Evolutionary conservation across 2,329 filamentous ascomycete species (phyloP), one percentile per base, ranked within the genome.

Genomic region (Epichloe uncinata): DNA sequence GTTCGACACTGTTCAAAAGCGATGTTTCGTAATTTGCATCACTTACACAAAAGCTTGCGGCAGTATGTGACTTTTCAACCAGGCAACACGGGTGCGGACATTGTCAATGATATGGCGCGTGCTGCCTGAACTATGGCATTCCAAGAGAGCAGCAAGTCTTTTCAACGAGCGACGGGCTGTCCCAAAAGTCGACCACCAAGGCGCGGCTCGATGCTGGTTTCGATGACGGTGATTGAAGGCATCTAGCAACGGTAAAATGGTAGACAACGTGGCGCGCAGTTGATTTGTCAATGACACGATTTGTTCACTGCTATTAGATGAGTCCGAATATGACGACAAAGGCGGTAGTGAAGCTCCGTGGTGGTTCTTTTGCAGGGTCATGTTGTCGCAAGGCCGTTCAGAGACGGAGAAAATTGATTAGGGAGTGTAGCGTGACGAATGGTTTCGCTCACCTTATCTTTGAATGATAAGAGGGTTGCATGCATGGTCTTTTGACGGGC

Each of bases 171-270:
- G 84, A 36, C 87, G 81, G 55, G 96, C 74, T 55, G 84, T 75
- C 48, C 76, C 76, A 53, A 96, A 79, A 58, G 81, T 78, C 15
- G 69, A 63, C 80, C 86, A 97, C 91, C 91, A 98, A 61, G 81
- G 79, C 33, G 82, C 78, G 54, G 77, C 74, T 50, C 82, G 82
- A 66, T 97, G 91, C 69, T 97, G 91, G 69, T 96, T 97, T 62
- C 82, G 84, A 71, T 96, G 93, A 59, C 89, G 87, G 63, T 87
- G 82, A 66, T 83, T 79, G 59, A 94, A 78, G 56, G 85, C 77
- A 60, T 84, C 74, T 42, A 96, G 78, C 44, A 90, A 68, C 46
- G 76, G 63, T 30, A 70, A 57, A 30, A 73, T 60, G 2, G 70
- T 63, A 3, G 58, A 51, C 42, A 79, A 66, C 26, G 61, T 56